Evolutionary conservation across 768 basidiomycete species (phyloP).

Genomic region (Hygrocybe coccinea): DNA sequence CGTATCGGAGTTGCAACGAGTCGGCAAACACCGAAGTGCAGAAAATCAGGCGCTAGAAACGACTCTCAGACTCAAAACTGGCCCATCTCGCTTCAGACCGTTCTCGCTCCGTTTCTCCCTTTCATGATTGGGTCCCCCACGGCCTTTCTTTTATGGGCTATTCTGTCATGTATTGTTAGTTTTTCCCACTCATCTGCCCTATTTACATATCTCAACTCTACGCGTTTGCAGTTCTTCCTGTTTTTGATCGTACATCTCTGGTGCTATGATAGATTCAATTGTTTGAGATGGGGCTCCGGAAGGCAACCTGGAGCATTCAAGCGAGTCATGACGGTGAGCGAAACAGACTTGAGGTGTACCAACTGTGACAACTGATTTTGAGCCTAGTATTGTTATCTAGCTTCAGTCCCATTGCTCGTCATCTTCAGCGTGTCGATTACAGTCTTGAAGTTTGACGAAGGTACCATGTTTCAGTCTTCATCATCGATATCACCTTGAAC

Average conservation of each 20-base stretch:
- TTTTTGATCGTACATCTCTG: constrained; percentile 75
- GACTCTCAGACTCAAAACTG: not conserved
- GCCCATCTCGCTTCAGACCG: not conserved
- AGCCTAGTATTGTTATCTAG: constrained; percentile 64
- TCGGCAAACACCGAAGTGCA: no score
- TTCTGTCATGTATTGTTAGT: constrained; percentile 60
- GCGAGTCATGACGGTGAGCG: constrained; percentile 77
- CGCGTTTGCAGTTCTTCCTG: constrained; percentile 49
- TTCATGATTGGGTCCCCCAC: constrained; percentile 72
- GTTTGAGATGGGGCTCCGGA: constrained; percentile 69
- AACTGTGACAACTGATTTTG: no score
- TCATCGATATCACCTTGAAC: constrained; percentile 12
- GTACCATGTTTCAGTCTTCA: constrained; percentile 29
- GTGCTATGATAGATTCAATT: constrained; percentile 72
- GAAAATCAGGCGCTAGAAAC: no score
- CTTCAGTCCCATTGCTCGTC: constrained; percentile 59
- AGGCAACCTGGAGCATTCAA: constrained; percentile 82
- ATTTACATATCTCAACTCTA: constrained; percentile 4
- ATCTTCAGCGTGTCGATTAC: constrained; percentile 60
- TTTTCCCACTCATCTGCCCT: constrained; percentile 33
- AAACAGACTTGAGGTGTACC: no score
- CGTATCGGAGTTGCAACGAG: no score
- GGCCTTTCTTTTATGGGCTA: constrained; percentile 72
- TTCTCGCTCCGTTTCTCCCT: not conserved
- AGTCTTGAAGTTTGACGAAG: constrained; percentile 68